Percentiles rank a stretch among this genome's conserved stretches.
Conservation (phyloP, 2,329 filamentous ascomycete genomes). For the Aureobasidium sp. region DNA sequence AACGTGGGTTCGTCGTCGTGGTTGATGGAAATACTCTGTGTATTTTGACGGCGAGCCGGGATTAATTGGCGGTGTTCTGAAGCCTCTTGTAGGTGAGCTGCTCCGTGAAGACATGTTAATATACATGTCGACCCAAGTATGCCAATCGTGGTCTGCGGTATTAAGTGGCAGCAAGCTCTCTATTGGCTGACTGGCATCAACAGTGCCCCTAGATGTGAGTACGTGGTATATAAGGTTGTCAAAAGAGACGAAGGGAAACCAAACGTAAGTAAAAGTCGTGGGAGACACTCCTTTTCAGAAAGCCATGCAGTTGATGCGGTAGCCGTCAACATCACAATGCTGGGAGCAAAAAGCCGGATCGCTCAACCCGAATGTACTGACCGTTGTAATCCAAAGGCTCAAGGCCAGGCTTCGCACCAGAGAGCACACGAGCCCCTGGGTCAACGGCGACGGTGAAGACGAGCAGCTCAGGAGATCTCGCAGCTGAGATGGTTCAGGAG, state of each 20-base stretch:
- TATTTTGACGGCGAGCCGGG: slow-evolving; percentile 2
- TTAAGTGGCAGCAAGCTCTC: not conserved
- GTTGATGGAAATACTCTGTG: not conserved
- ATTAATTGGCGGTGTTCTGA: not conserved
- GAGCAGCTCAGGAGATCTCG: not conserved
- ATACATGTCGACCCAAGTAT: not conserved
- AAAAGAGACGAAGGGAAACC: not conserved
- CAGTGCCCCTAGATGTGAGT: not conserved
- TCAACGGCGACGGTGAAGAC: not conserved
- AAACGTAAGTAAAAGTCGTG: not conserved
- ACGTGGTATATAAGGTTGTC: no score
- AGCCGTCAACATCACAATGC: not conserved
- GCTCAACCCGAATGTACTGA: not conserved
- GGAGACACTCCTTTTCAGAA: not conserved
- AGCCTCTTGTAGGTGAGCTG: not conserved
- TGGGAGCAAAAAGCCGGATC: not conserved
- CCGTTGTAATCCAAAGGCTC: slow-evolving; percentile 1
- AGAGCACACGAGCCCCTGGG: not conserved
- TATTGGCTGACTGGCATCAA: not conserved
- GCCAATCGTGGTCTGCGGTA: not conserved
- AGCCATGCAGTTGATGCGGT: not conserved
- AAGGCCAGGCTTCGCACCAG: not conserved
- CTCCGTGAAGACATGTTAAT: not conserved
- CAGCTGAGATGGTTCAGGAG: not conserved
- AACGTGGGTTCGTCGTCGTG: slow-evolving; percentile 9